phyloP scores from a whole-genome alignment of 2,329 filamentous ascomycete species.

The Falciphora oryzae region DNA sequence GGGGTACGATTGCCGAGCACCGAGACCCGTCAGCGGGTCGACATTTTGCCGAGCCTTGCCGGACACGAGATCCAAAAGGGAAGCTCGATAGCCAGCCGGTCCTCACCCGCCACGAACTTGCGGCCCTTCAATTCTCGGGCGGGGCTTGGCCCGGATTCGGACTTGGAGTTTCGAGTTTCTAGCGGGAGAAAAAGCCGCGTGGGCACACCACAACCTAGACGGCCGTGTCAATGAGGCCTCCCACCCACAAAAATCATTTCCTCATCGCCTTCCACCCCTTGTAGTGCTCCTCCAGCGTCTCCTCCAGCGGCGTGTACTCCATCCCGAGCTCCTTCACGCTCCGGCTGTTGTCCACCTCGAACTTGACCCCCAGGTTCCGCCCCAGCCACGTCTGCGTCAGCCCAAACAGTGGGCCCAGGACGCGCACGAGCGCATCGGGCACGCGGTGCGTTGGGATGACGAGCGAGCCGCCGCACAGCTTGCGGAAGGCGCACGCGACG shows the following conservation, averaged over 20 bases:
- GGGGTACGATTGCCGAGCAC: not conserved
- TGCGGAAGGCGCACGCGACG: not conserved
- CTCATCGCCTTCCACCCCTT: not conserved
- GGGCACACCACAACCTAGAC: too few species aligned
- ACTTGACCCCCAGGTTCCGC: slow-evolving; percentile 23
- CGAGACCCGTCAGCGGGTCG: not conserved
- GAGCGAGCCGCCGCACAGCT: not conserved
- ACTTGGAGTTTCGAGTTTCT: too few species aligned
- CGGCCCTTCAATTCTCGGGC: not conserved
- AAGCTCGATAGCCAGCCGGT: not conserved
- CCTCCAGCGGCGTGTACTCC: slow-evolving; percentile 51
- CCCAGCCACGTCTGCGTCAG: not conserved
- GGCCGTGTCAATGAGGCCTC: not conserved
- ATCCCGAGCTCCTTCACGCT: slow-evolving; percentile 52
- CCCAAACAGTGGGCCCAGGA: slow-evolving; percentile 2
- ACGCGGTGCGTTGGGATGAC: slow-evolving; percentile 1
- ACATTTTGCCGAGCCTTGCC: not conserved
- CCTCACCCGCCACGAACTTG: too few species aligned
- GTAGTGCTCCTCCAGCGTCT: slow-evolving; percentile 25
- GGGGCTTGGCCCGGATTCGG: not conserved
- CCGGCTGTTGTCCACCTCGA: slow-evolving; percentile 48
- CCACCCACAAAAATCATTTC: not conserved
- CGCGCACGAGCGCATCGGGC: not conserved
- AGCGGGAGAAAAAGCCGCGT: too few species aligned
- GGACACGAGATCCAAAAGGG: not conserved